Base-by-base conservation (phyloP, 805 yeast genomes). In the Candida qinlingensis region DNA sequence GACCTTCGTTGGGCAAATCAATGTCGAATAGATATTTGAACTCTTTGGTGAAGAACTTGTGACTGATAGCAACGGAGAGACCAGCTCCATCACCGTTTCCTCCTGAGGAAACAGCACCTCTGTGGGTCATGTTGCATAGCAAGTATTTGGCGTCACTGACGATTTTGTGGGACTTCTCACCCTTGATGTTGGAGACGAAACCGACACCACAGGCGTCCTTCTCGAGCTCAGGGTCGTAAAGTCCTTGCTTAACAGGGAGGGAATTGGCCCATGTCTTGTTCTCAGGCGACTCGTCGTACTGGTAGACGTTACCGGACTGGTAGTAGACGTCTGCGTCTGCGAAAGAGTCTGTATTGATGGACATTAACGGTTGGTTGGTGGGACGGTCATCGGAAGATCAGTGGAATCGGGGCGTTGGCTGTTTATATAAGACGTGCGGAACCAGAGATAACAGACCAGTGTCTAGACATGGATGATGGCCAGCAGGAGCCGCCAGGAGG, bases 51-150 rank as follows among this genome's bases (percentile, higher is more conserved):
- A 92, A 81, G 67, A 94, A 88, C 55, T 79, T 82, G 71, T 91
- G 97, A 35, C 97, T 97, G 54, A 92, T 81, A 31, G 96, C 85
- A 44, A 94, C 80, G 80, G 92, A 81, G 53, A 92, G 89, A 68
- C 99, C 99, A 29, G 99, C 99, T 70, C 99, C 99, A 66, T 92
- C 99, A 69, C 99, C 99, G 66, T 92, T 97, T 26, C 97, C 96
- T 63, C 91, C 96, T 1, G 89, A 76, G 51, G 96, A 96, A 52
- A 91, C 97, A 38, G 98, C 98, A 65, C 99, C 99, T 72, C 99
- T 82, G 69, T 92, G 99, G 53, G 97, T 87, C 99, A 92, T 94
- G 72, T 94, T 92, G 73, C 98, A 91, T 47, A 92, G 80, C 61
- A 92, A 73, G 64, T 79, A 81, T 57, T 81, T 75, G 39, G 96